Percentiles rank a stretch among this genome's conserved stretches.
Conservation (phyloP, 2,329 filamentous ascomycete species). For the Dichotomopilus funicola region DNA sequence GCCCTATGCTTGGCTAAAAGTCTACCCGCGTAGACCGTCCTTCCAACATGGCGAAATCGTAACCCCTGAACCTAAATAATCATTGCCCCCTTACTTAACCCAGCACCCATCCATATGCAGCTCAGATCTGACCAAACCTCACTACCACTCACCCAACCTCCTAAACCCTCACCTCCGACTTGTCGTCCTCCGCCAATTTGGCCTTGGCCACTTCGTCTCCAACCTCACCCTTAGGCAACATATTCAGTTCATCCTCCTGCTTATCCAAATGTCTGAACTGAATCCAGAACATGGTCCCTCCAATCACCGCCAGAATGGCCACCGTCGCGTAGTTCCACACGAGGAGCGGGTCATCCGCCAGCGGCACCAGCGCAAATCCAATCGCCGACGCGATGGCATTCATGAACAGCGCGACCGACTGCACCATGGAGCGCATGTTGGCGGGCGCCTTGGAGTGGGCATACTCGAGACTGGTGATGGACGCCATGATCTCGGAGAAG, state of each 20-base stretch:
- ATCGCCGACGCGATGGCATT: conserved; percentile 62
- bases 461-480: conserved; percentile 60
- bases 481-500: conserved; percentile 43
- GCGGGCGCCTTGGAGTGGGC: conserved; percentile 69
- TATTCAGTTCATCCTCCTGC: conserved; percentile 59
- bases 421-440: conserved; percentile 71
- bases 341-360: conserved; percentile 54
- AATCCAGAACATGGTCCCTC: conserved; percentile 62
- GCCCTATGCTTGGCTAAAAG: too few species aligned
- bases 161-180: background rate
- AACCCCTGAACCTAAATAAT: too few species aligned
- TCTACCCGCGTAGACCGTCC: too few species aligned
- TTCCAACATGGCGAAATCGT: too few species aligned
- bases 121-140: too few species aligned
- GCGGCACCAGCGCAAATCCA: conserved; percentile 47
- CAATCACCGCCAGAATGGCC: conserved; percentile 58
- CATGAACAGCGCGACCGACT: conserved; percentile 61
- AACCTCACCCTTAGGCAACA: conserved; percentile 30
- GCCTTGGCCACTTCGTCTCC: conserved; percentile 2
- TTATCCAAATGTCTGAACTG: conserved; percentile 52
- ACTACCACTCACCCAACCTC: too few species aligned
- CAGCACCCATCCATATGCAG: too few species aligned
- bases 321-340: conserved; percentile 68
- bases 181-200: conserved; percentile 2
- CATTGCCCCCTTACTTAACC: too few species aligned